These are phyloP conservation scores for Gynochthodes officinalis DNA, from an alignment of 257 asterid genomes.

Conservation along the genomic window DNA sequence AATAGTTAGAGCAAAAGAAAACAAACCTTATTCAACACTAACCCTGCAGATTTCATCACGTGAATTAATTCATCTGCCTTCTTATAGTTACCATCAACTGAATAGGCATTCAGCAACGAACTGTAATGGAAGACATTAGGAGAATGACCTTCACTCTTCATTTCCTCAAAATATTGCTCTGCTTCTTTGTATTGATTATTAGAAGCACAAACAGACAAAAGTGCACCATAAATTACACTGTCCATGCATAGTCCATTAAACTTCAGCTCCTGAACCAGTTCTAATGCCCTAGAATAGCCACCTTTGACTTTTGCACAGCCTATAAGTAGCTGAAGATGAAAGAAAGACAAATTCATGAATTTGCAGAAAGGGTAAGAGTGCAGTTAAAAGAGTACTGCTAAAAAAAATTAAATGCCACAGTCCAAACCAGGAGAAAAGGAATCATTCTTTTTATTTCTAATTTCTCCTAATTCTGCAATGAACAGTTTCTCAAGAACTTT, in stretches of 20 bases:
- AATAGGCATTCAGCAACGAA: conserved; percentile 90
- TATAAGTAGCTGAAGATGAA: conserved; percentile 62
- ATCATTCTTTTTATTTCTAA: background rate
- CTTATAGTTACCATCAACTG: conserved; percentile 59
- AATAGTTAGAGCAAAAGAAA: conserved; percentile 5
- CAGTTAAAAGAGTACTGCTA: background rate
- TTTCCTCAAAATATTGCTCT: conserved; percentile 72
- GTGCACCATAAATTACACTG: conserved; percentile 71
- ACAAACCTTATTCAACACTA: conserved; percentile 70
- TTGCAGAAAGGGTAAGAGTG: background rate
- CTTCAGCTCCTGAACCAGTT: conserved; percentile 72
- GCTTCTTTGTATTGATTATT: conserved; percentile 73
- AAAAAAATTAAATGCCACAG: background rate
- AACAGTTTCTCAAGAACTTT: background rate
- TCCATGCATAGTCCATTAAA: conserved; percentile 74
- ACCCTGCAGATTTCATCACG: conserved; percentile 75
- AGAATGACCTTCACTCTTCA: conserved; percentile 83
- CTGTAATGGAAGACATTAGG: conserved; percentile 93
- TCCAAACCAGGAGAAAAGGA: background rate
- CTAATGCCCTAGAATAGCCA: conserved; percentile 77
- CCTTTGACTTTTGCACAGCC: conserved; percentile 77
- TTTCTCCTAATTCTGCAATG: background rate
- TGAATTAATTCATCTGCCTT: conserved; percentile 73
- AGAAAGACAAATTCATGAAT: conserved; percentile 19
- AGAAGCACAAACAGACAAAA: conserved; percentile 91